A percentile compares a stretch with the other conserved stretches of the same genome.
Evolutionary conservation across 345 rosid species (phyloP).

Genomic region (Boechera retrofracta): DNA sequence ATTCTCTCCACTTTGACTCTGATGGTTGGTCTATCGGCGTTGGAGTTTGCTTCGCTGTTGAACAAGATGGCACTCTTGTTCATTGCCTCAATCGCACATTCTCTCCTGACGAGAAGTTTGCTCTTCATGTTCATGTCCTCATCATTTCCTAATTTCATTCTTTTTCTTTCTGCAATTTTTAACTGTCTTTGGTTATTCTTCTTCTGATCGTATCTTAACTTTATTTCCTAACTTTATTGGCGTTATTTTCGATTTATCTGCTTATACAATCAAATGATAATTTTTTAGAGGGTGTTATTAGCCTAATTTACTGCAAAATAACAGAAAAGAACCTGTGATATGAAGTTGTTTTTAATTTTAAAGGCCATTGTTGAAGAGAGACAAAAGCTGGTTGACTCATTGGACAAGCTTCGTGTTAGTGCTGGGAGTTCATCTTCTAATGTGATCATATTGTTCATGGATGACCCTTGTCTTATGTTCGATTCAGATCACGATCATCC

Average conservation of each 20-base stretch:
- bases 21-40: slow-evolving; percentile 80
- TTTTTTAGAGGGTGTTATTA: not conserved
- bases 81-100: slow-evolving; percentile 57
- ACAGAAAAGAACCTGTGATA: not conserved
- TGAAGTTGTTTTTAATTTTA: slow-evolving; percentile 10
- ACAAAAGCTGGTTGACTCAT: slow-evolving; percentile 56
- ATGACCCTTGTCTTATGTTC: no score
- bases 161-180: not conserved
- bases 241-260: not conserved
- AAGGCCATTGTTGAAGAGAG: slow-evolving; percentile 51
- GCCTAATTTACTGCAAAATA: no score
- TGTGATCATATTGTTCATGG: not conserved
- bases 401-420: slow-evolving; percentile 62
- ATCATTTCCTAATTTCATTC: not conserved
- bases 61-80: slow-evolving; percentile 74
- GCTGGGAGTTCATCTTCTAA: slow-evolving; percentile 49
- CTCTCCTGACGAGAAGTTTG: slow-evolving; percentile 64
- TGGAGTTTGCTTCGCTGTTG: slow-evolving; percentile 84
- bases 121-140: slow-evolving; percentile 87
- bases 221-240: not conserved
- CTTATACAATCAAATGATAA: not conserved
- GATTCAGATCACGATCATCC: no score
- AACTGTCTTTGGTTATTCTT: not conserved
- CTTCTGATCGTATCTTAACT: no score
- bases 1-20: slow-evolving; percentile 68